Conservation (phyloP, 78 protist species). For the Cavenderia fasciculata region DNA sequence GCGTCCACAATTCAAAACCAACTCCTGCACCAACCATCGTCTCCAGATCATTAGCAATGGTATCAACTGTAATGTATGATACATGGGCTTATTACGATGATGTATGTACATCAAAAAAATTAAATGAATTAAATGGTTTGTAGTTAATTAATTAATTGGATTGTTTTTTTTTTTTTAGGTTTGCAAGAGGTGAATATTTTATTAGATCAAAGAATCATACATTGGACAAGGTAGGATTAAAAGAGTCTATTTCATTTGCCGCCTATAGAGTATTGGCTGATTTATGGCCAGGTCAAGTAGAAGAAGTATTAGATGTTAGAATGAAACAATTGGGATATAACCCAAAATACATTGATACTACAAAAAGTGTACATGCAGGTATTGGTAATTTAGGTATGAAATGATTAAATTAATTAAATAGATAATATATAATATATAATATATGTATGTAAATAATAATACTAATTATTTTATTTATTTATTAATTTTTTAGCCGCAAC, state of each 20-base stretch:
- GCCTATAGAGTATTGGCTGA: conserved; percentile 3
- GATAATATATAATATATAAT: too few species aligned
- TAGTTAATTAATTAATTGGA: too few species aligned
- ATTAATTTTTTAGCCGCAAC: conserved; percentile 36
- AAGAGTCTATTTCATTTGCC: conserved; percentile 36
- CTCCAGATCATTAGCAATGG: conserved; percentile 15
- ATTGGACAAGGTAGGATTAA: too few species aligned
- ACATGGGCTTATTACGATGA: conserved; percentile 29
- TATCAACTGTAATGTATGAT: conserved; percentile 25
- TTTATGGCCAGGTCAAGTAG: too few species aligned
- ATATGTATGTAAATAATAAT: too few species aligned
- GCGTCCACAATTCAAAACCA: neutral
- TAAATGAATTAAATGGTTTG: too few species aligned
- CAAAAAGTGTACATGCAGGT: neutral
- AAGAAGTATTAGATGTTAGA: too few species aligned
- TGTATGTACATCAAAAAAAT: too few species aligned
- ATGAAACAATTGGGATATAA: conserved; percentile 21
- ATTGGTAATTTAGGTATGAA: conserved; percentile 33
- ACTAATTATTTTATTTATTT: too few species aligned
- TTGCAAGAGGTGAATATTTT: conserved; percentile 6
- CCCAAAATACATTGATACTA: neutral
- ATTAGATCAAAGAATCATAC: too few species aligned
- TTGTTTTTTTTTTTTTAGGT: too few species aligned
- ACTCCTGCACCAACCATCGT: conserved; percentile 35
- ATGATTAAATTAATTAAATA: too few species aligned